Conservation (phyloP, 768 basidiomycete genomes). For the Podaxis pistillaris region DNA sequence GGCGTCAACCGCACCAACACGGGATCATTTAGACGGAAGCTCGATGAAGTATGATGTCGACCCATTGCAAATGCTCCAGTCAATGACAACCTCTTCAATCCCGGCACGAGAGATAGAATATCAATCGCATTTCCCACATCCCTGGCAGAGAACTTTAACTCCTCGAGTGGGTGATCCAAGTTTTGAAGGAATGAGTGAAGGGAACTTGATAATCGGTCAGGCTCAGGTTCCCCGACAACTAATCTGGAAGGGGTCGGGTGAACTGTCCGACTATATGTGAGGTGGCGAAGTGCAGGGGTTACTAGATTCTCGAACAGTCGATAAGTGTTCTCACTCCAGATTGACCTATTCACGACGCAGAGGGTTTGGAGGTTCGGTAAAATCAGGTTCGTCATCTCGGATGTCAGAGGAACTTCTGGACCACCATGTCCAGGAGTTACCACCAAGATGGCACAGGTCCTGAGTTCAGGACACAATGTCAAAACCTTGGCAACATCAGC, state of each 20-base stretch:
- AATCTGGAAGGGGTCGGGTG: background rate
- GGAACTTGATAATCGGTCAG: background rate
- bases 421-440: background rate
- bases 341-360: background rate
- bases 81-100: background rate
- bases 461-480: background rate
- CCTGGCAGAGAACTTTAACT: background rate
- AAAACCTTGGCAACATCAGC: background rate
- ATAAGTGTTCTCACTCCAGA: background rate
- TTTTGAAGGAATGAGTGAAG: background rate
- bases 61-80: background rate
- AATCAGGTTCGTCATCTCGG: background rate
- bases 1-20: background rate
- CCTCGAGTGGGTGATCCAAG: background rate
- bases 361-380: background rate
- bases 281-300: background rate
- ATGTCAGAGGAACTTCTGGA: background rate
- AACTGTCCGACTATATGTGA: background rate
- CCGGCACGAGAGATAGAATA: background rate
- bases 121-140: background rate
- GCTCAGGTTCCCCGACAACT: too few species aligned
- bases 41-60: too few species aligned
- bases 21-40: background rate
- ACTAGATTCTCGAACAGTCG: background rate
- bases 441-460: background rate